Percentiles rank a stretch among this genome's conserved stretches.
Evolutionary conservation across 1,139 yeast genomes (phyloP).

Genomic region (Blastobotrys ciferrii): DNA sequence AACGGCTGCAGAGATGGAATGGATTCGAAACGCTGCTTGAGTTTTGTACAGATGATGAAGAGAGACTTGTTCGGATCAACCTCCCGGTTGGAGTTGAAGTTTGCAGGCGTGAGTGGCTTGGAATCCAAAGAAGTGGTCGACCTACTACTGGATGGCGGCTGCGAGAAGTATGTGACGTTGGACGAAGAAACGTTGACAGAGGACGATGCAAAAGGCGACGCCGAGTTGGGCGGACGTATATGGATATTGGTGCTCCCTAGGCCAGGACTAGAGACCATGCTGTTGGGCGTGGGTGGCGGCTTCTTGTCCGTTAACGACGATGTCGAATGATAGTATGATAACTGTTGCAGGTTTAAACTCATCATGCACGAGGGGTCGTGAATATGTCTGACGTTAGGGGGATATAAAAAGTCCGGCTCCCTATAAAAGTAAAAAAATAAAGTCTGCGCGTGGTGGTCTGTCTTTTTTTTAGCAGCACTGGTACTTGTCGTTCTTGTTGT

Average conservation of each 20-base stretch:
- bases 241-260: neutral
- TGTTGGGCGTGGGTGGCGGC: neutral
- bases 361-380: too few relatives aligned
- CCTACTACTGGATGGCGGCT: slow-evolving; percentile 2
- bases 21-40: slow-evolving; percentile 56
- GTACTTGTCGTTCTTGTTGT: too few relatives aligned
- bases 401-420: too few relatives aligned
- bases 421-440: too few relatives aligned
- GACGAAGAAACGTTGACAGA: slow-evolving; percentile 7
- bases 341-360: slow-evolving; percentile 3
- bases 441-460: too few relatives aligned
- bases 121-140: slow-evolving; percentile 4
- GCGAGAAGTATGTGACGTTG: slow-evolving; percentile 5
- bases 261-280: neutral
- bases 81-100: slow-evolving; percentile 11
- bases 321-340: slow-evolving; percentile 3
- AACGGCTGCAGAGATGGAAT: slow-evolving; percentile 75
- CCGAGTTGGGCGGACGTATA: slow-evolving; percentile 2
- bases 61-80: slow-evolving; percentile 45
- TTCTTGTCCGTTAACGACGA: slow-evolving; percentile 1
- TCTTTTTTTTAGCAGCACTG: too few relatives aligned
- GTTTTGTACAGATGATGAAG: slow-evolving; percentile 63
- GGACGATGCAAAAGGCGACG: slow-evolving; percentile 6
- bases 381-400: too few relatives aligned
- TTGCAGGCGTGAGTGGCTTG: slow-evolving; percentile 9